Base-by-base conservation (phyloP, 352 stramenopile genomes). In the Halophytophthora polymorphica region DNA sequence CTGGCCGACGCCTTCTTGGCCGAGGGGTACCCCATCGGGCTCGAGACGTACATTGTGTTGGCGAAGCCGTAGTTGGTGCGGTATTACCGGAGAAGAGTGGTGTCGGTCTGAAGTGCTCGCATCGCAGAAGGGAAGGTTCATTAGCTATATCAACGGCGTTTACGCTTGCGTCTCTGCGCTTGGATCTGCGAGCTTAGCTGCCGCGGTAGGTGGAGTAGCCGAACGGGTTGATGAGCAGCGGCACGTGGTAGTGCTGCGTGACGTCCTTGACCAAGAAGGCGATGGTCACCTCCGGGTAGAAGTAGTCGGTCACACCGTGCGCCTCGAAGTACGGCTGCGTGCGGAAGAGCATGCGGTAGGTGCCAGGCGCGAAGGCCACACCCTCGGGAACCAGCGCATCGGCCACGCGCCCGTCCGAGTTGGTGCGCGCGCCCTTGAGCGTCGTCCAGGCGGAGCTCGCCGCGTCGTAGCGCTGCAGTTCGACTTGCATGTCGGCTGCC, bases 191-290 rank as follows among this genome's bases (percentile, higher is more conserved):
- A 15, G 11, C 11, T 67, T 74, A 96, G 53, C 82, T 93, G 13
- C 86, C 88, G 49, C 88, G 80, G 64, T 96, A 96, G 12, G 88
- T 96, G 29, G 79, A 93, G 65, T 90, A 96, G 1, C 86, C 86
- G 45, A 93, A 96, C 11, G 88, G 88, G 50, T 87, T 95, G 57
- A 96, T 75, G 18, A 96, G 79, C 47, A 96, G 69, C 44, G 88
- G 88, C 45, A 96, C 83, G 59, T 96, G 88, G 60, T 89, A 96
- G 56, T 96, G 88, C 58, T 90, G 69, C 3, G 60, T 66, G 10
- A 69, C 66, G 51, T 92, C 66, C 35, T 81, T 78, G 35, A 96
- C 73, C 15, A 83, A 25, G 51, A 96, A 96, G 18, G 68, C 61
- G 58, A 96, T 86, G 21, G 68, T 68, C 42, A 95, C 86, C 56